A percentile compares a stretch with the other conserved stretches of the same genome.
phyloP scores from a whole-genome alignment of 345 rosid species.

The Arabidopsis arenosa region DNA sequence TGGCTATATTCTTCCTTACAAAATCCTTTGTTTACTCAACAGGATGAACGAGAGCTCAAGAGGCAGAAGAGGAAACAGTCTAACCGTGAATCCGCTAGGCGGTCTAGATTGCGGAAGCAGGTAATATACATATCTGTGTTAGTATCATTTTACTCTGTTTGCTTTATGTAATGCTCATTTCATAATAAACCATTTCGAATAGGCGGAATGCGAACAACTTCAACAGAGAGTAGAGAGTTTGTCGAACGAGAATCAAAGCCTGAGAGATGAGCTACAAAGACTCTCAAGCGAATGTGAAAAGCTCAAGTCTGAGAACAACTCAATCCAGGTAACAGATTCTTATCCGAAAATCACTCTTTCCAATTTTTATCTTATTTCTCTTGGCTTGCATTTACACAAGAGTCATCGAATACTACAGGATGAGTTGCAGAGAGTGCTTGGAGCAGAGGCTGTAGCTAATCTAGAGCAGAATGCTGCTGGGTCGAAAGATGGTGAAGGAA shows the following conservation, averaged over 20 bases:
- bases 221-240: constrained; percentile 75
- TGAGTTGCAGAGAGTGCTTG: constrained; percentile 67
- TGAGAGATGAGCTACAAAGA: constrained; percentile 80
- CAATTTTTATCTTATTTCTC: background rate
- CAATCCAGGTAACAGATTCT: constrained; percentile 66
- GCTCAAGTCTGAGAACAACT: constrained; percentile 78
- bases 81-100: constrained; percentile 94
- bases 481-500: constrained; percentile 51
- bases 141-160: background rate
- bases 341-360: background rate
- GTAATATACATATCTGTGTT: constrained; percentile 43
- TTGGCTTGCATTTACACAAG: background rate
- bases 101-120: constrained; percentile 98
- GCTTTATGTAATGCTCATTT: constrained; percentile 12
- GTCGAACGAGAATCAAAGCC: constrained; percentile 62
- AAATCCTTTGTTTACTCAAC: constrained; percentile 34
- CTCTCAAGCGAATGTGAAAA: constrained; percentile 88
- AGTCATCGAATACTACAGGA: constrained; percentile 55
- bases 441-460: constrained; percentile 76
- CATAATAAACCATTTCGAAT: background rate
- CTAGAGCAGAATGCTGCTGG: constrained; percentile 57
- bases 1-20: background rate
- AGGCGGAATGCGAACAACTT: constrained; percentile 97
- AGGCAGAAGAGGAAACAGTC: constrained; percentile 97
- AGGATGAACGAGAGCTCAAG: constrained; percentile 96